Evolutionary conservation across 305 asterid species (phyloP).

Genomic region (Rubia peregrina): DNA sequence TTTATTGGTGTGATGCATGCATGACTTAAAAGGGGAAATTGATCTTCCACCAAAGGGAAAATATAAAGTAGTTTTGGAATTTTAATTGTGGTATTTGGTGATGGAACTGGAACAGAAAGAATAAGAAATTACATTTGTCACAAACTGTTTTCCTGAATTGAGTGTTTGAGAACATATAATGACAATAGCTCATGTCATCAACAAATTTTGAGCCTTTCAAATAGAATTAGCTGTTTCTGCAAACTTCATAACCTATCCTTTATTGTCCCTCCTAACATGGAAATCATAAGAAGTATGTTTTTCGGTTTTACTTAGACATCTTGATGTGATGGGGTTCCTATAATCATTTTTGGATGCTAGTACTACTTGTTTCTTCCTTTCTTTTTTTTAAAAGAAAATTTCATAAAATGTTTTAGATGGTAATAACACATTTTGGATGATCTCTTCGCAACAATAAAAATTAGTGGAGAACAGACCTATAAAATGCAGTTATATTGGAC

Average conservation of each 20-base stretch:
- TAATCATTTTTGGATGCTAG: background rate
- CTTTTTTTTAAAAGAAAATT: no score
- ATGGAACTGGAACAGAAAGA: background rate
- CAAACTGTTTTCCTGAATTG: background rate
- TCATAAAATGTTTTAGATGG: no score
- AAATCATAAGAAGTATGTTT: conserved; percentile 5
- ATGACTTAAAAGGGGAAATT: conserved; percentile 5
- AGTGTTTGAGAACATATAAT: background rate
- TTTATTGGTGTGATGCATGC: background rate
- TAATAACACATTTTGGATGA: no score
- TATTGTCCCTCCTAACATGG: conserved; percentile 14
- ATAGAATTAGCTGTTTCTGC: background rate
- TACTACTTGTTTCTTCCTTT: no score
- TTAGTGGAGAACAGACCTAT: no score
- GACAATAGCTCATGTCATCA: background rate
- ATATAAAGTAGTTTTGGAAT: background rate
- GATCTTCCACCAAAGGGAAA: background rate
- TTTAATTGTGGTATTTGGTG: background rate
- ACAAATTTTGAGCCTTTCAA: conserved; percentile 6
- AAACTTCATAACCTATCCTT: background rate
- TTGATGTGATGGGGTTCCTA: conserved; percentile 3
- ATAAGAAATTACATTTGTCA: background rate
- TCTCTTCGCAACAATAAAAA: no score
- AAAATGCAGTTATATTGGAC: no score
- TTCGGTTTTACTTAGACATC: conserved; percentile 13